Percentiles rank a stretch among this genome's conserved stretches.
phyloP scores from a whole-genome alignment of 192 early-diverging fungal species.

The Podila epigama region DNA sequence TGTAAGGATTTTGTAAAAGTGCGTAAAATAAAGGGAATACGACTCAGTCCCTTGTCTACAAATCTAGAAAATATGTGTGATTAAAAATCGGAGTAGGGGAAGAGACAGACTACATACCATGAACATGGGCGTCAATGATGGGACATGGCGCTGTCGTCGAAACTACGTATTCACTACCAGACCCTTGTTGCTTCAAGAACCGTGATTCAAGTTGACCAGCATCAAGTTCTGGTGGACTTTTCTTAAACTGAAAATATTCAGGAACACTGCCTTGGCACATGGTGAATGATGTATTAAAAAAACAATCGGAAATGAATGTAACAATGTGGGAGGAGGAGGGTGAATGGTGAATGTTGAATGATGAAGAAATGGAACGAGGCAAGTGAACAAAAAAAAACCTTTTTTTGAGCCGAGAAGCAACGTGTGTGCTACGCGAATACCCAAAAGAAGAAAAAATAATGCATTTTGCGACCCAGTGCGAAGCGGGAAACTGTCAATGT shows the following conservation, averaged over 20 bases:
- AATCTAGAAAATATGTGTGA: neutral
- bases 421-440: no score
- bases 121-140: slow-evolving; percentile 52
- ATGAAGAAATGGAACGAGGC: neutral
- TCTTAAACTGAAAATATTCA: slow-evolving; percentile 30
- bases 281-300: neutral
- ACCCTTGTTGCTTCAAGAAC: slow-evolving; percentile 9
- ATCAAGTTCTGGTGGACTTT: slow-evolving; percentile 25
- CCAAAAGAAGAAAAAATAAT: neutral
- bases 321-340: neutral
- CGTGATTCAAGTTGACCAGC: slow-evolving; percentile 13
- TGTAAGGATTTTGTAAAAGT: neutral
- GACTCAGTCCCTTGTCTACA: no score
- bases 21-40: neutral
- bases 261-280: slow-evolving; percentile 40
- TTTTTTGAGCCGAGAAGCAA: no score
- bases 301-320: neutral
- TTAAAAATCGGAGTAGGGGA: neutral
- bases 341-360: neutral
- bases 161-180: slow-evolving; percentile 12
- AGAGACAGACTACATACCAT: slow-evolving; percentile 11
- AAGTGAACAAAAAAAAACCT: neutral
- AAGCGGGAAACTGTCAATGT: neutral
- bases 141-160: slow-evolving; percentile 25
- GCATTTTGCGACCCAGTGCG: neutral